Percentiles rank a stretch among this genome's conserved stretches.
Evolutionary conservation across 768 basidiomycete species (phyloP).

Genomic region (Floccularia luteovirens): DNA sequence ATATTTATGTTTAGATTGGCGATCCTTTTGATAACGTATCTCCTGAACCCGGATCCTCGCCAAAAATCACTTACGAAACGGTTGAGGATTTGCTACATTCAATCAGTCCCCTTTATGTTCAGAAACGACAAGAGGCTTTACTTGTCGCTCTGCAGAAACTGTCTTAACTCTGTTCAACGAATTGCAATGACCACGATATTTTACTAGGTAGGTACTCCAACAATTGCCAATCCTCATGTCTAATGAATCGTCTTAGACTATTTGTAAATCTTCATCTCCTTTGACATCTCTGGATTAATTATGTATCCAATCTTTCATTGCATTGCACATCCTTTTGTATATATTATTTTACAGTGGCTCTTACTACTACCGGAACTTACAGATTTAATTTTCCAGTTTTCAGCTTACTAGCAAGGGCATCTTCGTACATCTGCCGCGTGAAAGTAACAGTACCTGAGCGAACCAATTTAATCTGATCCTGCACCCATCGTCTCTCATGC

Average conservation of each 20-base stretch:
- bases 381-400: constrained; percentile 26
- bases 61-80: constrained; percentile 31
- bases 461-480: constrained; percentile 39
- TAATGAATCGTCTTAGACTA: no score
- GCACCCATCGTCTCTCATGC: constrained; percentile 51
- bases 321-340: no score
- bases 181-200: background rate
- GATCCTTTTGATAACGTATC: background rate
- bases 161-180: no score
- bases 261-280: no score
- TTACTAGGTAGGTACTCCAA: constrained; percentile 2
- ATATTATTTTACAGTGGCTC: no score
- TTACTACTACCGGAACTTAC: no score
- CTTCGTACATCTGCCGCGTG: constrained; percentile 51
- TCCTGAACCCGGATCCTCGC: background rate
- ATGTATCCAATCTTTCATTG: background rate
- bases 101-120: constrained; percentile 45
- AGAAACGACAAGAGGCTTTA: constrained; percentile 37
- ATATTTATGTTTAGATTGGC: constrained; percentile 1
- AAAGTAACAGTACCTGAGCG: constrained; percentile 37
- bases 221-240: background rate
- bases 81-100: constrained; percentile 50
- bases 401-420: constrained; percentile 32
- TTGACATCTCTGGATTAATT: no score
- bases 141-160: constrained; percentile 40